Evolutionary conservation across 2,329 filamentous ascomycete genomes (phyloP).

Genomic region (Colletotrichum sp.): DNA sequence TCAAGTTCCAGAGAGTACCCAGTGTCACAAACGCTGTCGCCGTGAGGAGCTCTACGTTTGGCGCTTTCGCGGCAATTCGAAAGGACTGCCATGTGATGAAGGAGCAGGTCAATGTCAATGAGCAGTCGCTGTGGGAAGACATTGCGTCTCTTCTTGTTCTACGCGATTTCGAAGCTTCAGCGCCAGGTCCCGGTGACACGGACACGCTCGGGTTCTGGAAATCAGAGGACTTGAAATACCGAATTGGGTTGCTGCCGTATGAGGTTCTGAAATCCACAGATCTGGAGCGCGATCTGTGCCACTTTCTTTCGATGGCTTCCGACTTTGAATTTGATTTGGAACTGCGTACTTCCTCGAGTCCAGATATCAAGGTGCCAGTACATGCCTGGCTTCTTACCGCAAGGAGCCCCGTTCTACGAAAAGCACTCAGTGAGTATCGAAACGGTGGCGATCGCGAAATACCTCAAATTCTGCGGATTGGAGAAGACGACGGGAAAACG

Average conservation of each 20-base stretch:
- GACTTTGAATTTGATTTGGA: slow-evolving; percentile 47
- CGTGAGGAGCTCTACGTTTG: slow-evolving; percentile 87
- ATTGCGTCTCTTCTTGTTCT: slow-evolving; percentile 74
- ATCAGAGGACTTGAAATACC: slow-evolving; percentile 51
- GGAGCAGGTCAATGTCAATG: slow-evolving; percentile 69
- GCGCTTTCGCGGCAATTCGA: slow-evolving; percentile 86
- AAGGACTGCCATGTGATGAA: slow-evolving; percentile 84
- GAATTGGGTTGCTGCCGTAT: slow-evolving; percentile 54
- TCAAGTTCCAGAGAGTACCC: slow-evolving; percentile 92
- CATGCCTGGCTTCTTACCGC: slow-evolving; percentile 83
- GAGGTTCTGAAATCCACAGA: slow-evolving; percentile 67
- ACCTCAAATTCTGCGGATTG: slow-evolving; percentile 65
- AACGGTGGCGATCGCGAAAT: slow-evolving; percentile 59
- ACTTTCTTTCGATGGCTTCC: slow-evolving; percentile 49
- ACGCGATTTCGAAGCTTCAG: slow-evolving; percentile 56
- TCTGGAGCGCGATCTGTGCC: slow-evolving; percentile 65
- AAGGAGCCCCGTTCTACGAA: slow-evolving; percentile 73
- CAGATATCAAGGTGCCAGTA: slow-evolving; percentile 75
- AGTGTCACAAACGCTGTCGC: slow-evolving; percentile 84
- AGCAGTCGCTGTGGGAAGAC: slow-evolving; percentile 77
- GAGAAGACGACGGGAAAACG: slow-evolving; percentile 52
- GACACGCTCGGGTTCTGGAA: slow-evolving; percentile 48
- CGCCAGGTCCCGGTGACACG: slow-evolving; percentile 38
- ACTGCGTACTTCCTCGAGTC: slow-evolving; percentile 63
- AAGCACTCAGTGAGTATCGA: slow-evolving; percentile 63